Evolutionary conservation across 2,329 filamentous ascomycete genomes (phyloP), one percentile per base, ranked within the genome.

Genomic region (Gnomoniopsis smithogilvyi): DNA sequence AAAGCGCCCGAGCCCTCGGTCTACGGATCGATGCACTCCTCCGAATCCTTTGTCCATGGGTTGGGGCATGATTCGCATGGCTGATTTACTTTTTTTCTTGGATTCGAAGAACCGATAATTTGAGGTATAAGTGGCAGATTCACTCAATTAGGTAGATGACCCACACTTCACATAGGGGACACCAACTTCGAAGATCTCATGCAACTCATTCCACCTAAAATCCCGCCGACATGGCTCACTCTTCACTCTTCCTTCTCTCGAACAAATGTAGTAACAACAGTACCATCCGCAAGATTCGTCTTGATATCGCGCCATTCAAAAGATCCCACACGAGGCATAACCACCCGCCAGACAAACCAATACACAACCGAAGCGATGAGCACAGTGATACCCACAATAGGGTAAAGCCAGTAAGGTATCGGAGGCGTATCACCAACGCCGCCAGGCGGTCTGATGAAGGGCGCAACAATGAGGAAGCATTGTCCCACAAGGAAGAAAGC

Each of bases 381-480:
- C 45, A 83, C 78, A 21, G 74, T 74, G 11, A 78, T 72, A 3
- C 80, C 80, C 6, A 83, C 79, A 51, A 83, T 72, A 1, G 80
- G 80, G 66, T 84, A 83, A 7, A 77, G 81, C 2, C 79, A 81
- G 60, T 82, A 82, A 63, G 79, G 83, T 41, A 84, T 6, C 36
- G 21, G 49, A 36, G 38, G 51, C 38, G 30, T 64, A 1, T 75
- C 76, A n/a, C 73, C 74, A 6, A 71, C 67, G 52, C 74, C 74
- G 21, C 80, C 76, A 1, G 79, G 71, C 0, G 85, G 83, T 1
- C 84, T 83, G 26, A 89, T 81, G 64, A 89, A 87, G 0, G 86
- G 85, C 1, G 86, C 83, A 1, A 78, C 76, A 0, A 90, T 69
- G 14, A 90, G 69, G 1, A 77, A 77, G 0, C 85, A 49, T 43